Evolutionary conservation across 1,284 basidiomycete species (phyloP).

Genomic region (Sanghuangporus weigelae): DNA sequence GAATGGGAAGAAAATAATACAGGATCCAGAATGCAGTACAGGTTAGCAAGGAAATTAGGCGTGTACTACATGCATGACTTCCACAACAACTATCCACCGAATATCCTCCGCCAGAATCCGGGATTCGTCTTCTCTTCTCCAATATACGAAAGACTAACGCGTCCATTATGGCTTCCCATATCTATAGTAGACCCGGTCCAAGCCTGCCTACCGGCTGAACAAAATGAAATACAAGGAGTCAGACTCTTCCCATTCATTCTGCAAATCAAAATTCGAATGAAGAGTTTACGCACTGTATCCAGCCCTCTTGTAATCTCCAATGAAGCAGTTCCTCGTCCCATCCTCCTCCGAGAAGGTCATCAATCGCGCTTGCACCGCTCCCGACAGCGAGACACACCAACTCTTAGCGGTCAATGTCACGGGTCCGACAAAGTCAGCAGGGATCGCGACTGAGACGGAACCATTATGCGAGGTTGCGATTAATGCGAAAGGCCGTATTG

Average conservation of each 20-base stretch:
- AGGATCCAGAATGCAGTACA: too few species aligned
- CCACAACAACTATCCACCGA: not conserved
- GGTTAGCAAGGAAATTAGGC: too few species aligned
- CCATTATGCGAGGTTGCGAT: not conserved
- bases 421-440: constrained; percentile 9
- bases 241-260: not conserved
- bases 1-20: too few species aligned
- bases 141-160: constrained; percentile 5
- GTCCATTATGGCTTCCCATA: not conserved
- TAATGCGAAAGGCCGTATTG: not conserved
- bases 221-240: not conserved
- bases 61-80: not conserved
- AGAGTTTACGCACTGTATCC: not conserved
- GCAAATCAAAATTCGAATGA: not conserved
- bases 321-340: constrained; percentile 5
- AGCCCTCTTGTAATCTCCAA: not conserved
- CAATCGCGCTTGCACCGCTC: not conserved
- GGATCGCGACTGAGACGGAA: constrained; percentile 2
- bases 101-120: not conserved
- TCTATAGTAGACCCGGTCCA: constrained; percentile 13
- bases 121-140: not conserved
- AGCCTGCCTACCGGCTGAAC: not conserved
- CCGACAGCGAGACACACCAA: not conserved
- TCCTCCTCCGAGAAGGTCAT: constrained; percentile 8
- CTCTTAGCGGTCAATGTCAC: not conserved